Base-by-base conservation (phyloP, 2,329 filamentous ascomycete genomes). In the Chrysoporthe cubensis region DNA sequence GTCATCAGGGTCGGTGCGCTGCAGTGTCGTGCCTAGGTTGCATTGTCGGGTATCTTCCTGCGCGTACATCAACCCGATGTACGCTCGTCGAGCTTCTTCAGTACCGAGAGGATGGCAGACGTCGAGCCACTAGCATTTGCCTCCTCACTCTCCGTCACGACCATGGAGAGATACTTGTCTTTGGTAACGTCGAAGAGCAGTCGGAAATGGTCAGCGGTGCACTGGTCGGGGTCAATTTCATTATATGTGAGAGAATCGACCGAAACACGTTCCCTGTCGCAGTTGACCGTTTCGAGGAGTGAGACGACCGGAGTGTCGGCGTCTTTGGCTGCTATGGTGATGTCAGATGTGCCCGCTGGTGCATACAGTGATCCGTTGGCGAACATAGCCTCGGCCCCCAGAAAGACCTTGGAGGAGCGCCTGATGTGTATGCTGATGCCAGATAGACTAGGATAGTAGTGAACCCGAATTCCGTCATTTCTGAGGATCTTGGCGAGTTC, bases 221-320 rank as follows among this genome's bases (percentile, higher is more conserved):
- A 93, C 84, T 78, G 91, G 88, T 79, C 93, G 75, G 78, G 94
- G 85, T 80, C 94, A 70, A 97, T 90, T 82, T 99, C 96, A 78
- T 99, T 99, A 75, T 93, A 90, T 54, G 96, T 95, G 72, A 98
- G 92, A 34, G 93, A 95, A 80, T 98, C 96, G 16, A 96, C 88
- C 7, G 93, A 92, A 13, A 97, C 93, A 67, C 93, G 90, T 73
- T 93, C 90, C 81, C 87, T 42, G 74, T 96, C 92, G 78, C 98
- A 97, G 80, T 98, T 99, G 81, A 98, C 90, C 4, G 91, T 96
- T 81, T 98, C 95, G 78, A 93, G 97, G 68, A 96, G 91, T 3
- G 96, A 93, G 44, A 96, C 90, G 68, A 98, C 93, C 0, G 92
- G 91, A 48, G 94, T 87, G 67, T 91, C 90, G 26, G 89, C 84